Evolutionary conservation across 2,329 filamentous ascomycete species (phyloP).

Genomic region (Juglanconis juglandina): DNA sequence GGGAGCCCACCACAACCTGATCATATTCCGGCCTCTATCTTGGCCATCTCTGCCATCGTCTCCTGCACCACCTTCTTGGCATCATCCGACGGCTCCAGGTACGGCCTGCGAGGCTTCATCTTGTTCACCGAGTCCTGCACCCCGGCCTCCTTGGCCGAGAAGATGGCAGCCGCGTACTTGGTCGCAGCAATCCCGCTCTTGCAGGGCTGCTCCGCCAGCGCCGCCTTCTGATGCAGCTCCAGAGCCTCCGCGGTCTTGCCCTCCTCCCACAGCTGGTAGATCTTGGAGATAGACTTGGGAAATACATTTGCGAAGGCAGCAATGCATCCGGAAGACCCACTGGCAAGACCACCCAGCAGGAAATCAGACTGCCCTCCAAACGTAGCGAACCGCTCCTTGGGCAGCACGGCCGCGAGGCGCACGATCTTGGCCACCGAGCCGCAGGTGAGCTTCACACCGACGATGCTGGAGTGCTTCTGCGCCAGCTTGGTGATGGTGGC

Average conservation of each 20-base stretch:
- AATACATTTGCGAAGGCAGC: constrained; percentile 62
- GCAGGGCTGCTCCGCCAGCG: constrained; percentile 62
- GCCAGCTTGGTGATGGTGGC: constrained; percentile 56
- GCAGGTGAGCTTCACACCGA: constrained; percentile 65
- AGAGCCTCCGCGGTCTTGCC: constrained; percentile 58
- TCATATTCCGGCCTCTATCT: constrained; percentile 44
- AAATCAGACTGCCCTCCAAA: constrained; percentile 75
- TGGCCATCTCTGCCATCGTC: constrained; percentile 40
- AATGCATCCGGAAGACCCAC: constrained; percentile 58
- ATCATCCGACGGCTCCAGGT: constrained; percentile 45
- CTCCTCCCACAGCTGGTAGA: constrained; percentile 59
- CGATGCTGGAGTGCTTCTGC: constrained; percentile 47
- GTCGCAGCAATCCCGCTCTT: constrained; percentile 65
- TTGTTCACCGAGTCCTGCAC: constrained; percentile 57
- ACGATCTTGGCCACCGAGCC: constrained; percentile 66
- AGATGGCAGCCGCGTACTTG: constrained; percentile 65
- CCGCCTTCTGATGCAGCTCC: constrained; percentile 57
- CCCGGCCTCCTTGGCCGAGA: constrained; percentile 56
- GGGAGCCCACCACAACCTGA: background rate
- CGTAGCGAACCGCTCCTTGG: constrained; percentile 57
- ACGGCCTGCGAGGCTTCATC: constrained; percentile 59
- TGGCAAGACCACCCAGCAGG: constrained; percentile 56
- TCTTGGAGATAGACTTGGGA: constrained; percentile 51
- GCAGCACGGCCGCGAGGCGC: constrained; percentile 50
- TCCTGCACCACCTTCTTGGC: constrained; percentile 39